phyloP scores from a whole-genome alignment of 1,284 basidiomycete species.

The Ustanciosporium gigantosporum region DNA sequence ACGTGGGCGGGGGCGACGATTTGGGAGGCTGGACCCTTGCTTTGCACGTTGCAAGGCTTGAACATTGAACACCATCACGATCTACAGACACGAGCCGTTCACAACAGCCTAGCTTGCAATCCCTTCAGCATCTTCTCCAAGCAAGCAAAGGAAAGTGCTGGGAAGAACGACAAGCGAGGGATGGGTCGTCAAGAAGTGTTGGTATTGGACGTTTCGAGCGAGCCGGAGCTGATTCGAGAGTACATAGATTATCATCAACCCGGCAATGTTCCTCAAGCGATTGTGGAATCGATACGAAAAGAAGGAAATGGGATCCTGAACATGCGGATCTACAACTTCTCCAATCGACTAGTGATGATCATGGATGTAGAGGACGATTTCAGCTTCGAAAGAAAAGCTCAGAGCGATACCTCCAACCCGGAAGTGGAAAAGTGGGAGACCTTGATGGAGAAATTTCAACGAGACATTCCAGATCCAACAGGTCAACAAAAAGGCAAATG shows the following conservation, averaged over 20 bases:
- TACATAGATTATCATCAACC: constrained; percentile 30
- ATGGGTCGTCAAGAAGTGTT: constrained; percentile 32
- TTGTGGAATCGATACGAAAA: constrained; percentile 24
- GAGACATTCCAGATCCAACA: constrained; percentile 16
- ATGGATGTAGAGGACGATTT: constrained; percentile 35
- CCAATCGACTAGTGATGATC: constrained; percentile 24
- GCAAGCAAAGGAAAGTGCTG: no score
- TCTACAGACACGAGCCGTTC: no score
- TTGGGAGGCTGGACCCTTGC: no score
- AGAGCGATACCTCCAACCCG: constrained; percentile 9
- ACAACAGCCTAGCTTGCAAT: no score
- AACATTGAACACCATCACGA: no score
- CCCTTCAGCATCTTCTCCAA: no score
- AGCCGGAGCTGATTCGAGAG: constrained; percentile 11
- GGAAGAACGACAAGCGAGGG: no score
- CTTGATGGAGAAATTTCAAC: constrained; percentile 21
- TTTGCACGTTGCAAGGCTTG: no score
- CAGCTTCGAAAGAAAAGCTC: constrained; percentile 13
- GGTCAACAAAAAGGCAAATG: constrained; percentile 15
- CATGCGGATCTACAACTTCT: constrained; percentile 33
- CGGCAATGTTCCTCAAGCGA: constrained; percentile 17
- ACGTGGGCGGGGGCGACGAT: no score
- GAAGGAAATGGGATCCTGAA: constrained; percentile 21
- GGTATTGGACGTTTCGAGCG: constrained; percentile 12
- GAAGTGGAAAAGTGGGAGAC: constrained; percentile 3